Base-by-base conservation (phyloP, 1,284 basidiomycete genomes). In the Schizophyllum commune region DNA sequence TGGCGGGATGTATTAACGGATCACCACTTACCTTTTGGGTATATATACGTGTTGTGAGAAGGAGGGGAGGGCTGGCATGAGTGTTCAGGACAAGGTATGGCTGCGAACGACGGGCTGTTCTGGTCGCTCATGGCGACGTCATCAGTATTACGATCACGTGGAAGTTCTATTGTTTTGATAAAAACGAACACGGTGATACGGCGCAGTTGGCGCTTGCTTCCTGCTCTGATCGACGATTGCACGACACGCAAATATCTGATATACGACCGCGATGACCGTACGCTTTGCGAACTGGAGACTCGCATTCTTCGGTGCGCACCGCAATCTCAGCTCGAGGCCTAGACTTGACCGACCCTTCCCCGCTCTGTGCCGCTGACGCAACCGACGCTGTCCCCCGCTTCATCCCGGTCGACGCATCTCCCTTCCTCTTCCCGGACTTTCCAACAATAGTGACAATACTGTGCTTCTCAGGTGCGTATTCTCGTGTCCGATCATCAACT, bases 281-380 rank as follows among this genome's bases (percentile, higher is more conserved):
- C 77, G 80, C 64, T 85, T 85, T 71, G 74, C 74, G 62, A 81
- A 82, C 59, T 68, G 81, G 66, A 75, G 83, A 68, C 61, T 82
- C 51, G 71, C 67, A n/a, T 79, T 79, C 67, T 85, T 83, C 63
- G 65, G 83, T 79, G 27, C 61, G 61, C 39, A 3, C 32, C 2
- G 13, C 5, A 51, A 47, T 47, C 39, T 3, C 39, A 4, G 2
- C 27, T 9, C 3, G 17, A 47, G 39, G 39, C 39, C 17, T 47
- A 9, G 39, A 64, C 68, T 79, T 69, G 13, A 47, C 17, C 52
- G 58, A 33, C 22, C n/a, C 54, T 59, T 62, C 39, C 39, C 32
- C 56, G 56, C 54, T 61, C 57, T 53, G 15, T 57, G 56, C 21
- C 39, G 39, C 39, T 47, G 39, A 47, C 39, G 39, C 39, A 47